Evolutionary conservation across 164 flowering plant genomes (phyloP).

Genomic region (Vitis rupestris): DNA sequence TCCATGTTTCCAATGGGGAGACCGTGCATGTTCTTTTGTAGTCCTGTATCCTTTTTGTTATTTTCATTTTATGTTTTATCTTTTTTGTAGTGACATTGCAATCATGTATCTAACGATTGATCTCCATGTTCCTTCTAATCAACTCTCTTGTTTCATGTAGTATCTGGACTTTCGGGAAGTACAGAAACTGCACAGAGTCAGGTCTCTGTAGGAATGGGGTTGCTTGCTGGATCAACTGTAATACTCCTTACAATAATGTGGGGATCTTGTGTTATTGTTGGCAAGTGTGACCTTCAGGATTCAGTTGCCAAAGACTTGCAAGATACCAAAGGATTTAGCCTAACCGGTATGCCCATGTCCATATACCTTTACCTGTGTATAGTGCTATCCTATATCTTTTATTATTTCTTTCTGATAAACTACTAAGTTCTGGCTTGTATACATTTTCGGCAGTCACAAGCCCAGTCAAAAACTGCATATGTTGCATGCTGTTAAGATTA

Average conservation of each 20-base stretch:
- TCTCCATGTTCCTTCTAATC: background rate
- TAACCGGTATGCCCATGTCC: slow-evolving; percentile 10
- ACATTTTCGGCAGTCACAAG: background rate
- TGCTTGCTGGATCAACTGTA: slow-evolving; percentile 25
- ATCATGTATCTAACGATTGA: background rate
- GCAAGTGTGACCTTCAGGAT: slow-evolving; percentile 14
- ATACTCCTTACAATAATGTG: slow-evolving; percentile 17
- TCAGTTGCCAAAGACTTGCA: slow-evolving; percentile 5
- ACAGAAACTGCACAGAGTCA: slow-evolving; percentile 17
- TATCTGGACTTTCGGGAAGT: slow-evolving; percentile 19
- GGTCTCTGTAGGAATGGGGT: slow-evolving; percentile 20
- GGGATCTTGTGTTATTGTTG: slow-evolving; percentile 22
- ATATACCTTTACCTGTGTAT: background rate
- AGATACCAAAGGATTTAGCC: slow-evolving; percentile 14
- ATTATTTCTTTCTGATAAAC: background rate
- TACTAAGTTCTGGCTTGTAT: too few relatives aligned
- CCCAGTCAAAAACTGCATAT: background rate
- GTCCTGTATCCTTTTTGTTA: too few relatives aligned
- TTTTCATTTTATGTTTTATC: too few relatives aligned
- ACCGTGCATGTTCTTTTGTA: too few relatives aligned
- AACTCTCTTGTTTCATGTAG: background rate
- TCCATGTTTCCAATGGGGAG: too few relatives aligned
- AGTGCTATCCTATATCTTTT: background rate
- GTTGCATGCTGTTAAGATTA: background rate
- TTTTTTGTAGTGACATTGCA: background rate